Conservation (phyloP, 2,329 filamentous ascomycete genomes). For the Taxawa tesnikishii region DNA sequence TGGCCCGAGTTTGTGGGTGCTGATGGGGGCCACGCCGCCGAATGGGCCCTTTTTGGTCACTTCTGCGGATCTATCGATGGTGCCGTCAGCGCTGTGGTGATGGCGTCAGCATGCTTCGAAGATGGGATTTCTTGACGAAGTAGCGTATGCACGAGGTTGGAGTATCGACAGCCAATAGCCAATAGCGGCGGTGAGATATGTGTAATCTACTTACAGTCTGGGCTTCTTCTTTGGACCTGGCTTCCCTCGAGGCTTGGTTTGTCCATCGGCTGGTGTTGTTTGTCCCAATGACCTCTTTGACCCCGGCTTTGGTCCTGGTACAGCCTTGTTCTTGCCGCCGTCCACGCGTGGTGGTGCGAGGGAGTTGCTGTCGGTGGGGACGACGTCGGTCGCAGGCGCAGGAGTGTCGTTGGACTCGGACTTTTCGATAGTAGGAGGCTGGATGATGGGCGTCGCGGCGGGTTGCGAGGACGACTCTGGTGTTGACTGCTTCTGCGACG, state of each 20-base stretch:
- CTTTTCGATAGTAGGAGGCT: constrained; percentile 23
- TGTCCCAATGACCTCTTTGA: constrained; percentile 41
- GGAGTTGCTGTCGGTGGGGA: constrained; percentile 23
- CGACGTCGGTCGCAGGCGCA: constrained; percentile 18
- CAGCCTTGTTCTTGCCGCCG: constrained; percentile 62
- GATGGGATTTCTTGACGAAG: neutral
- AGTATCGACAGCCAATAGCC: too few species aligned
- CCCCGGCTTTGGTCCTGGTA: constrained; percentile 55
- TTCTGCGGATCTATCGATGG: constrained; percentile 26
- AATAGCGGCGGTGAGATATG: too few species aligned
- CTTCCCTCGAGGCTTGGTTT: constrained; percentile 66
- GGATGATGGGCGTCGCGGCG: constrained; percentile 20
- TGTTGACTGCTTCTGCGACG: constrained; percentile 12
- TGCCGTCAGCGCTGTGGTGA: constrained; percentile 37
- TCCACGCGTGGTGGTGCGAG: constrained; percentile 29
- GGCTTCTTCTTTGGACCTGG: constrained; percentile 96
- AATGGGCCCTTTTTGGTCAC: constrained; percentile 29
- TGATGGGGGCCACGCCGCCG: constrained; percentile 22
- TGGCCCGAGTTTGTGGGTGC: constrained; percentile 70
- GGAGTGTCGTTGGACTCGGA: constrained; percentile 30
- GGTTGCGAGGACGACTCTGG: constrained; percentile 22
- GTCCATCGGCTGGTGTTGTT: constrained; percentile 39
- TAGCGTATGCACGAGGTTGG: too few species aligned
- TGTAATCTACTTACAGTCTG: constrained; percentile 70
- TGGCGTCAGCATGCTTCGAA: constrained; percentile 6